Evolutionary conservation across 805 yeast genomes (phyloP).

Genomic region (Zygotorulaspora sp.): DNA sequence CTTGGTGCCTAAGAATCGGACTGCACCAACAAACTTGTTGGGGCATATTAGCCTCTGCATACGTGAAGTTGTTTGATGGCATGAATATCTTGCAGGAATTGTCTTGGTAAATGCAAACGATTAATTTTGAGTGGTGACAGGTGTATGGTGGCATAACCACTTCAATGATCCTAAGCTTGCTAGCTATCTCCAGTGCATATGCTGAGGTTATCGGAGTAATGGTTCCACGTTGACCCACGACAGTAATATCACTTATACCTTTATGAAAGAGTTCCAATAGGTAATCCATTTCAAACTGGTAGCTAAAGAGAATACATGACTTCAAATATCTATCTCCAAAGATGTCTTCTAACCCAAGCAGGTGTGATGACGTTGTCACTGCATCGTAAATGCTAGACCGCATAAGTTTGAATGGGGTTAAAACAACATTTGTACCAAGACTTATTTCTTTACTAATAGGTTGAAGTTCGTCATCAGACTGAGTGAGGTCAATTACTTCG

Average conservation of each 20-base stretch:
- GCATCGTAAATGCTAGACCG: conserved; percentile 25
- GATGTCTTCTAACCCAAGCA: conserved; percentile 30
- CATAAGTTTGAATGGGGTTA: conserved; percentile 25
- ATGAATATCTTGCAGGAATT: conserved; percentile 47
- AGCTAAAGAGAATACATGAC: conserved; percentile 46
- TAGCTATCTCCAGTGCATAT: conserved; percentile 7
- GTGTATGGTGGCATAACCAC: conserved; percentile 40
- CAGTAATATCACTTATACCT: conserved; percentile 19
- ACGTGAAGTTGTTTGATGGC: conserved; percentile 56
- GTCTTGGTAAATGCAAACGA: conserved; percentile 51
- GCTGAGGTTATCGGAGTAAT: conserved; percentile 20
- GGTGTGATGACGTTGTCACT: conserved; percentile 13
- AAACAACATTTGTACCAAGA: neutral
- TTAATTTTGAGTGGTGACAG: conserved; percentile 64
- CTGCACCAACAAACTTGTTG: conserved; percentile 68
- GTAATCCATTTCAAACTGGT: conserved; percentile 41
- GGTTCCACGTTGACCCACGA: conserved; percentile 36
- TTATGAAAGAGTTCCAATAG: conserved; percentile 33
- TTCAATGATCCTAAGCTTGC: conserved; percentile 23
- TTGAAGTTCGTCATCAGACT: conserved; percentile 5
- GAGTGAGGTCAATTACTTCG: conserved; percentile 16
- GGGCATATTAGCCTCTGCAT: conserved; percentile 49
- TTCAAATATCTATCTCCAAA: conserved; percentile 35
- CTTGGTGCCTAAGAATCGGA: conserved; percentile 36
- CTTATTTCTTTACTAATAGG: neutral